Evolutionary conservation across 2,329 filamentous ascomycete genomes (phyloP), one percentile per base, ranked within the genome.

Genomic region (Xylaria sp.): DNA sequence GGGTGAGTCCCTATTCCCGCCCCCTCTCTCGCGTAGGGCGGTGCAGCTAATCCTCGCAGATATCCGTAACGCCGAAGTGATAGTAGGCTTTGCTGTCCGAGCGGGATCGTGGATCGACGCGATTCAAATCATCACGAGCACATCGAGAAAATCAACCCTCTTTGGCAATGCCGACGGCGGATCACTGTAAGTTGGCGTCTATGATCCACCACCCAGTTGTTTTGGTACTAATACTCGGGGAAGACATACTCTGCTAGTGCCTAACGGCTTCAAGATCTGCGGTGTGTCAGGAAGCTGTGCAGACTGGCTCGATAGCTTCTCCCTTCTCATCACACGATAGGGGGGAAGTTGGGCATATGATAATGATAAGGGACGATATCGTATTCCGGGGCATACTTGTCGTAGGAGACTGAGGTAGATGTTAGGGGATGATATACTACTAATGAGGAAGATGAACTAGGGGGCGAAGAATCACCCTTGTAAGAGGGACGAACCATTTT

Each of bases 211-310:
- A n/a, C 19, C 45, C 36, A 67, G 8, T 32, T 11, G 7, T 54
- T 24, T 5, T 8, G 50, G 50, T 70, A 55, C 75, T 79, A 67
- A 80, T 70, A 19, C 17, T 19, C 19, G 64, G 7, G 27, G 1
- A 74, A 98, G 95, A 71, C 91, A 94, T 79, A 96, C 90, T 39
- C 85, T 99, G 69, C 92, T 98, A 73, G 93, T 95, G 60, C 96
- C 96, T 11, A 86, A 92, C 73, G 95, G 95, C 57, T 98, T 96
- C 81, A 93, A 86, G 72, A 91, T 98, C 76, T 94, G 92, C 69
- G 96, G 96, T 67, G 86, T 98, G 71, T 92, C 93, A 11, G 96
- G 96, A 65, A 93, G 92, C 60, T 93, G 90, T 76, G 93, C 86
- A 45, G 79, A 87, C 57, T 97, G 93, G 93, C 82, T 98, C 24